Conservation (phyloP, 495 filamentous ascomycete genomes). For the Trypethelium eluteriae region DNA sequence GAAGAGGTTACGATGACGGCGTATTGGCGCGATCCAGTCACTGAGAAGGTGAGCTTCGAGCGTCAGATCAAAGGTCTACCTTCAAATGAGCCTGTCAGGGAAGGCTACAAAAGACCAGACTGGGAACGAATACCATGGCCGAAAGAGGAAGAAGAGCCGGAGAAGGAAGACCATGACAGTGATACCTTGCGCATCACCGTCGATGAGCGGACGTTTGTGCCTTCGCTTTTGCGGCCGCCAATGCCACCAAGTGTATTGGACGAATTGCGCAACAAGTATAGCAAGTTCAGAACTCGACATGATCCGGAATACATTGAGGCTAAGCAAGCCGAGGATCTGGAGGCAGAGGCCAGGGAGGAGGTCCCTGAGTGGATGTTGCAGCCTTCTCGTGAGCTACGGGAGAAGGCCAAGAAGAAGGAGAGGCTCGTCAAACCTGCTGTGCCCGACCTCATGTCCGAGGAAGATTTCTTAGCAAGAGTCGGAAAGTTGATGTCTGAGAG, state of each 20-base stretch:
- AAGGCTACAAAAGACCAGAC: not conserved
- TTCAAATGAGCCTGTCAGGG: not conserved
- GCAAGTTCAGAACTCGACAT: slow-evolving; percentile 72
- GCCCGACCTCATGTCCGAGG: slow-evolving; percentile 44
- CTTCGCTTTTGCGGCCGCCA: slow-evolving; percentile 65
- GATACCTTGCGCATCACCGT: slow-evolving; percentile 74
- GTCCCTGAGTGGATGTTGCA: slow-evolving; percentile 48
- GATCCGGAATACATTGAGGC: slow-evolving; percentile 56
- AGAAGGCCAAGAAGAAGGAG: slow-evolving; percentile 36
- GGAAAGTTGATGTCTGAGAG: slow-evolving; percentile 48
- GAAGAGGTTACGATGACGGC: slow-evolving; percentile 40
- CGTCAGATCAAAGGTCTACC: slow-evolving; percentile 1
- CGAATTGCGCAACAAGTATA: slow-evolving; percentile 81
- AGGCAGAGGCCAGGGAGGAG: slow-evolving; percentile 52
- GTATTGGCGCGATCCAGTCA: not conserved
- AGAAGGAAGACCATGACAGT: slow-evolving; percentile 46
- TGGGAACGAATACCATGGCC: slow-evolving; percentile 62
- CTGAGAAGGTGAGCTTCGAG: not conserved
- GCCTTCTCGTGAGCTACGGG: slow-evolving; percentile 47
- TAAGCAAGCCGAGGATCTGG: slow-evolving; percentile 51
- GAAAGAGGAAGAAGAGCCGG: slow-evolving; percentile 34
- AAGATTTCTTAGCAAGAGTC: slow-evolving; percentile 57
- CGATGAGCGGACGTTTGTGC: slow-evolving; percentile 65
- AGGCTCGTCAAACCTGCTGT: slow-evolving; percentile 21
- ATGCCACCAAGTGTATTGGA: slow-evolving; percentile 73